These are phyloP conservation scores for Arachnopeziza araneosa DNA, from an alignment of 2,329 filamentous ascomycete species.

Conservation along the genomic window DNA sequence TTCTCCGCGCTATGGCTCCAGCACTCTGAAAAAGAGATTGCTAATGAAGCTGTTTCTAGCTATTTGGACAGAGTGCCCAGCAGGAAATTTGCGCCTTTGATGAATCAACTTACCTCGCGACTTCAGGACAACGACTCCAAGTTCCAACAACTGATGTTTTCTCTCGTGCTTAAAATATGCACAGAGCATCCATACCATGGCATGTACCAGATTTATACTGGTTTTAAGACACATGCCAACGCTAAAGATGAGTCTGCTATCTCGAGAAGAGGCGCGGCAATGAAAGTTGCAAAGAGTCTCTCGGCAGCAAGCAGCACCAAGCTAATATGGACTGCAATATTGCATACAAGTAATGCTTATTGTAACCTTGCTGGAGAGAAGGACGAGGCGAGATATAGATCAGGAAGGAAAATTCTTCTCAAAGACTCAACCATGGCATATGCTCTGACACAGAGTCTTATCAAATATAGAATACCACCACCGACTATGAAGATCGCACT, in stretches of 20 bases:
- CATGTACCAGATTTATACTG: slow-evolving; percentile 94
- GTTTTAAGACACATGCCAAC: slow-evolving; percentile 62
- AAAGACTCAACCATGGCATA: slow-evolving; percentile 59
- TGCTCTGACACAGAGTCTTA: slow-evolving; percentile 57
- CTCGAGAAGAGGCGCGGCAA: slow-evolving; percentile 69
- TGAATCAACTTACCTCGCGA: slow-evolving; percentile 96
- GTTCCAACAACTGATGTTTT: slow-evolving; percentile 73
- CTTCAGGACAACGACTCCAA: slow-evolving; percentile 61
- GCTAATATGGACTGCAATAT: slow-evolving; percentile 64
- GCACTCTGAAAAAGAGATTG: slow-evolving; percentile 66
- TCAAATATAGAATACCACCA: slow-evolving; percentile 69
- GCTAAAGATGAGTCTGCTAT: slow-evolving; percentile 68
- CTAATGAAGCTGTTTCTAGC: slow-evolving; percentile 70
- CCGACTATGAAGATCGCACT: slow-evolving; percentile 84
- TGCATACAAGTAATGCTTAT: slow-evolving; percentile 65
- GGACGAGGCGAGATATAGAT: slow-evolving; percentile 60
- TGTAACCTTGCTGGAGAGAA: slow-evolving; percentile 59
- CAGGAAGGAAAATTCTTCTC: slow-evolving; percentile 56
- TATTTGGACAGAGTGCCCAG: slow-evolving; percentile 73
- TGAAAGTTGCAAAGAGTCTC: slow-evolving; percentile 56
- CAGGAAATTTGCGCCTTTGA: slow-evolving; percentile 84
- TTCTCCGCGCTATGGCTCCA: slow-evolving; percentile 95
- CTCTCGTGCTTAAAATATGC: slow-evolving; percentile 77
- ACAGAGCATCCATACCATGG: slow-evolving; percentile 92
- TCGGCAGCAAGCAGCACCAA: slow-evolving; percentile 44